A percentile compares a stretch with the other conserved stretches of the same genome.
Evolutionary conservation across 305 asterid species (phyloP).

Genomic region (Fraxinus albicans): DNA sequence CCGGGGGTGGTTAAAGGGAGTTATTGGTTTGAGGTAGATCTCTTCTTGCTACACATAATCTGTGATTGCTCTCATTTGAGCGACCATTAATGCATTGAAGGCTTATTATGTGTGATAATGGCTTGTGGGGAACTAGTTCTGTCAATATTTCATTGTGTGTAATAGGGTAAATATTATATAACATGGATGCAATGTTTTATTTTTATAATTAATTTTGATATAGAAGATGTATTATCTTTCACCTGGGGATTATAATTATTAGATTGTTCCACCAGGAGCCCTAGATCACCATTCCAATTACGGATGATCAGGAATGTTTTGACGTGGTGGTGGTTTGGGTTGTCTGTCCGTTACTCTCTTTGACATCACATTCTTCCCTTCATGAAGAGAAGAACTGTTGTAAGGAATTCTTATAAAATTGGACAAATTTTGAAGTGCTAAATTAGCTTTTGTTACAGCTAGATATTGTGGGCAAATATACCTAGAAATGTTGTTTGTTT

Average conservation of each 20-base stretch:
- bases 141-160: background rate
- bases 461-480: background rate
- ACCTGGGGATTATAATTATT: background rate
- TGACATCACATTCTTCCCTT: background rate
- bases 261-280: background rate
- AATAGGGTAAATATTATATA: background rate
- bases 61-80: background rate
- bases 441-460: constrained; percentile 13
- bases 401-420: background rate
- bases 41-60: background rate
- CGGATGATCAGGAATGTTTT: background rate
- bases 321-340: background rate
- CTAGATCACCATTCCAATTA: background rate
- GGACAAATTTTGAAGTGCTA: constrained; percentile 1
- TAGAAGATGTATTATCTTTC: background rate
- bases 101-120: background rate
- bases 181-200: background rate
- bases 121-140: constrained; percentile 1
- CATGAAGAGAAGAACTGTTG: background rate
- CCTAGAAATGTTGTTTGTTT: constrained; percentile 3
- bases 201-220: background rate
- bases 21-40: constrained; percentile 1
- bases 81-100: background rate
- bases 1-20: background rate
- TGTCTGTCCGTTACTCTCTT: background rate